These are phyloP conservation scores for Candida ovalis DNA, from an alignment of 805 yeast species.

Conservation along the genomic window DNA sequence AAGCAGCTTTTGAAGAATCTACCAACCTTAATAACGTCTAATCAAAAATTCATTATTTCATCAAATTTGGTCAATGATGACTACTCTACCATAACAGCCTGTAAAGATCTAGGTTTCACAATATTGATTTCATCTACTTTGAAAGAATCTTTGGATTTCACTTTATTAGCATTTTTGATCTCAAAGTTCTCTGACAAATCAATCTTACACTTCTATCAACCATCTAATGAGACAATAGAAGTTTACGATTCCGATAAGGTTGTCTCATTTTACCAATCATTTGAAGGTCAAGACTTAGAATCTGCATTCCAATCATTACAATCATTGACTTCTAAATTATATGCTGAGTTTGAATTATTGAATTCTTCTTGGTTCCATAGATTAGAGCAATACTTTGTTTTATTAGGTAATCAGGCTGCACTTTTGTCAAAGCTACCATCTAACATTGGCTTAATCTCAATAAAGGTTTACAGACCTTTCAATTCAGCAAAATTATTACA, in stretches of 20 bases:
- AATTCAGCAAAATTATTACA: slow-evolving; percentile 45
- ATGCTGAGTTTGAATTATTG: slow-evolving; percentile 38
- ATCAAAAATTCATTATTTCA: slow-evolving; percentile 50
- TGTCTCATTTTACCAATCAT: slow-evolving; percentile 12
- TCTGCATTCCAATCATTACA: slow-evolving; percentile 31
- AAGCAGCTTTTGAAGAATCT: slow-evolving; percentile 51
- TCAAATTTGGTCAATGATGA: slow-evolving; percentile 58
- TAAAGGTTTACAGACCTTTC: slow-evolving; percentile 76
- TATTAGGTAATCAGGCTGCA: slow-evolving; percentile 52
- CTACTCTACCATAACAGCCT: slow-evolving; percentile 63
- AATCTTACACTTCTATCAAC: slow-evolving; percentile 66
- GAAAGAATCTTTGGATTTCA: slow-evolving; percentile 48
- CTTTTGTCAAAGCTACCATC: slow-evolving; percentile 13
- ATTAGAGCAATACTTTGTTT: slow-evolving; percentile 44
- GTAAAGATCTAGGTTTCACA: slow-evolving; percentile 65
- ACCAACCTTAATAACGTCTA: slow-evolving; percentile 45
- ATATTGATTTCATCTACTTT: slow-evolving; percentile 64
- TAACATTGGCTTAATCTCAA: slow-evolving; percentile 44
- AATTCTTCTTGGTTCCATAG: slow-evolving; percentile 24
- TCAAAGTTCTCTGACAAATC: slow-evolving; percentile 48
- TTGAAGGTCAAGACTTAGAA: slow-evolving; percentile 29
- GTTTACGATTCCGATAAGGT: slow-evolving; percentile 6
- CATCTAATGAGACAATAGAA: slow-evolving; percentile 8
- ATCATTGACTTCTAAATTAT: slow-evolving; percentile 26
- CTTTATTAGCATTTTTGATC: slow-evolving; percentile 56